phyloP scores from a whole-genome alignment of 495 filamentous ascomycete genomes.

The Hyaloscypha finlandica region DNA sequence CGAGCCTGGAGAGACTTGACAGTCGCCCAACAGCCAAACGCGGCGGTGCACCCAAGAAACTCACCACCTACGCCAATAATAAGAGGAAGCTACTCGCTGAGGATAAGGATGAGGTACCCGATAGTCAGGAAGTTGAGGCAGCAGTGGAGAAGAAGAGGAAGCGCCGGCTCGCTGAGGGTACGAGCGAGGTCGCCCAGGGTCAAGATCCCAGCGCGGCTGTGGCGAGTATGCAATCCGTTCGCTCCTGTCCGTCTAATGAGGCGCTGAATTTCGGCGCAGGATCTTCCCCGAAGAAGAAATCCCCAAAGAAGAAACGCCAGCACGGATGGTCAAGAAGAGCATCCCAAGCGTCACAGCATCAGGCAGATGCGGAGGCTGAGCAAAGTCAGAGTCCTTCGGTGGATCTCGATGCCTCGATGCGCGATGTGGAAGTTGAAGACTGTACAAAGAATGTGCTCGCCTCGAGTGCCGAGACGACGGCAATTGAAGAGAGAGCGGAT shows the following conservation, averaged over 20 bases:
- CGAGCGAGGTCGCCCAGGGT: slow-evolving; percentile 2
- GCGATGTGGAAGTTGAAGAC: neutral
- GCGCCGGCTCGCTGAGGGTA: neutral
- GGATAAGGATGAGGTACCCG: slow-evolving; percentile 21
- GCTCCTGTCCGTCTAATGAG: neutral
- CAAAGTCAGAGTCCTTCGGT: slow-evolving; percentile 21
- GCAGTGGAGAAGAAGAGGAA: slow-evolving; percentile 34
- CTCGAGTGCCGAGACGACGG: neutral
- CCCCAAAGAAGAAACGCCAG: slow-evolving; percentile 20
- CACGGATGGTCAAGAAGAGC: neutral
- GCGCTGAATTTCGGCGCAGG: neutral
- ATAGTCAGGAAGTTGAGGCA: slow-evolving; percentile 11
- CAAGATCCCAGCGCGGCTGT: neutral
- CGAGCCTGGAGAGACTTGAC: slow-evolving; percentile 13
- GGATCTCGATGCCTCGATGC: slow-evolving; percentile 19
- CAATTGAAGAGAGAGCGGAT: neutral
- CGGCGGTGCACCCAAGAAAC: slow-evolving; percentile 15
- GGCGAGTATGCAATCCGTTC: slow-evolving; percentile 8
- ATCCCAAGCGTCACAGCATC: neutral
- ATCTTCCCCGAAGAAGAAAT: neutral
- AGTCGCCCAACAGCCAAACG: slow-evolving; percentile 10
- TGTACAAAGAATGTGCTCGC: neutral
- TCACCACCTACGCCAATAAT: slow-evolving; percentile 19
- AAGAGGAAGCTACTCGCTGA: slow-evolving; percentile 31
- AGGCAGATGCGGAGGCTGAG: neutral